Conservation (phyloP, 305 asterid genomes). For the Plantago rigida region DNA sequence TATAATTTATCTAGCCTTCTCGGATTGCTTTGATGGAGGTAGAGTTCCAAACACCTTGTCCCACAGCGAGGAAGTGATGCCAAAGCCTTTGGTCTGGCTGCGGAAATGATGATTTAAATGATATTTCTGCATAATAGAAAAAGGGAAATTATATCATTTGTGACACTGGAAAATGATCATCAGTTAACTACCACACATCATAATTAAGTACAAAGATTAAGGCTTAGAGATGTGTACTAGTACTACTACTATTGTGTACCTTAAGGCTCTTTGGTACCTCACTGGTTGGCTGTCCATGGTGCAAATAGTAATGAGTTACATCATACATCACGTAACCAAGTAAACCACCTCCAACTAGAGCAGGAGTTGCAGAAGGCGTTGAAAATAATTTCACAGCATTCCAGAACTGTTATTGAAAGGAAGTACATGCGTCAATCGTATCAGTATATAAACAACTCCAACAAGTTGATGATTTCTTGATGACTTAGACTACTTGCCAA, state of each 20-base stretch:
- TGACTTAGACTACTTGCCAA: background rate
- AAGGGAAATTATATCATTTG: slow-evolving; percentile 4
- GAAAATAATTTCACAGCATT: slow-evolving; percentile 41
- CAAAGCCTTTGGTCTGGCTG: slow-evolving; percentile 72
- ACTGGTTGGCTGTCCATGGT: slow-evolving; percentile 74
- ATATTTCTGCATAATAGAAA: slow-evolving; percentile 56
- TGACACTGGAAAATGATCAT: slow-evolving; percentile 5
- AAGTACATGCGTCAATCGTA: background rate
- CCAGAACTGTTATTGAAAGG: slow-evolving; percentile 54
- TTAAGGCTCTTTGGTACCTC: slow-evolving; percentile 53
- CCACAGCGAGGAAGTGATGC: slow-evolving; percentile 87
- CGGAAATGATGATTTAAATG: slow-evolving; percentile 93
- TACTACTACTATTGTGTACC: slow-evolving; percentile 32
- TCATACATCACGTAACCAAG: slow-evolving; percentile 83
- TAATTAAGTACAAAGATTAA: background rate
- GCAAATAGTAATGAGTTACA: slow-evolving; percentile 81
- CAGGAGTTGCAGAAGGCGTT: slow-evolving; percentile 60
- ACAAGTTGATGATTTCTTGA: background rate
- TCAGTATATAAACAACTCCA: background rate
- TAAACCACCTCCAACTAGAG: slow-evolving; percentile 68
- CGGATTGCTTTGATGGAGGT: slow-evolving; percentile 46
- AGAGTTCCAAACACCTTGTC: slow-evolving; percentile 78
- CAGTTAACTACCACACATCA: background rate
- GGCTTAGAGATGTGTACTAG: background rate
- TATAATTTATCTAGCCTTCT: slow-evolving; percentile 39